Evolutionary conservation across 2,329 filamentous ascomycete species (phyloP).

Genomic region (Septoria petroselini): DNA sequence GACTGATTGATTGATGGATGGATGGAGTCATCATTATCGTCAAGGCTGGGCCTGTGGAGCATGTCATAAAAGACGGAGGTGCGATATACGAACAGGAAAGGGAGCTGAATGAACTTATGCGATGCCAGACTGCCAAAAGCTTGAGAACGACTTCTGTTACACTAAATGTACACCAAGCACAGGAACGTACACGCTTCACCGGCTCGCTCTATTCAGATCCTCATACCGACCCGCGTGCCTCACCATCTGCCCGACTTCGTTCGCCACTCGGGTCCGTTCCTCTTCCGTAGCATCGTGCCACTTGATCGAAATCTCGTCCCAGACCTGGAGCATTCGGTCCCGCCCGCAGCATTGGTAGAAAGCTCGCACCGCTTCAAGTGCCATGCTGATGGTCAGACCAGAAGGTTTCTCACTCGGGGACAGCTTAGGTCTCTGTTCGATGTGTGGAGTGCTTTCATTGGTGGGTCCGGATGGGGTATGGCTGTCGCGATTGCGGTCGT

Average conservation of each 20-base stretch:
- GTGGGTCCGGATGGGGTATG: no score
- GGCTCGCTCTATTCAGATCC: not conserved
- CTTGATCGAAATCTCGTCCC: constrained; percentile 42
- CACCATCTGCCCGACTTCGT: constrained; percentile 9
- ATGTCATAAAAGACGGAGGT: no score
- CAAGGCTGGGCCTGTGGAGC: no score
- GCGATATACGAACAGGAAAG: no score
- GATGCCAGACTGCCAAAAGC: no score
- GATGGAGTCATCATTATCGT: no score
- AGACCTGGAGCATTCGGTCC: constrained; percentile 55
- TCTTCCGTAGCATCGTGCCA: constrained; percentile 35
- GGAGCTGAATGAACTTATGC: no score
- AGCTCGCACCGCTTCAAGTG: constrained; percentile 60
- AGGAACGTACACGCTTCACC: not conserved
- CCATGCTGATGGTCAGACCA: constrained; percentile 49
- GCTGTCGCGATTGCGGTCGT: not conserved
- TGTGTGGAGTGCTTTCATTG: not conserved
- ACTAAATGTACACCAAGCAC: not conserved
- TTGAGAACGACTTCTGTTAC: no score
- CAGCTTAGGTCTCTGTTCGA: not conserved
- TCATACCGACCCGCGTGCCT: constrained; percentile 12
- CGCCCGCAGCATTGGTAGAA: constrained; percentile 59
- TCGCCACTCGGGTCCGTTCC: constrained; percentile 5
- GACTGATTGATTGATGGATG: no score
- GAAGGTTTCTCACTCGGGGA: not conserved